A percentile compares a stretch with the other conserved stretches of the same genome.
Conservation (phyloP, 805 yeast species). For the Vanderwaltozyma yarrowii region DNA sequence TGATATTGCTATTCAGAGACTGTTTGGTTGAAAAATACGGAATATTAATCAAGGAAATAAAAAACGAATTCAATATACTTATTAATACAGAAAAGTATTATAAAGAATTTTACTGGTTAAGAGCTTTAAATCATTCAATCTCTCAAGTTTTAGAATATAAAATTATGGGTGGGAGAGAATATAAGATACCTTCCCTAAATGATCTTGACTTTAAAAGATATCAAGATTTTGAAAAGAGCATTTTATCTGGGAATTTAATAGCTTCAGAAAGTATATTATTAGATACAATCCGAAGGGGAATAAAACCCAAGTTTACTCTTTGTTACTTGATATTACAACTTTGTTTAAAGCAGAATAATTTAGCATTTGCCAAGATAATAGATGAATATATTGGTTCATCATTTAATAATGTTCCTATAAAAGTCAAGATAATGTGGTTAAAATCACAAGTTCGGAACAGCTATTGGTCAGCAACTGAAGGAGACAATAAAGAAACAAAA, state of each 20-base stretch:
- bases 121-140: conserved; percentile 2
- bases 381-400: conserved; percentile 10
- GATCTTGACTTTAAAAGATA: conserved; percentile 8
- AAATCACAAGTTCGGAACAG: not conserved
- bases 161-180: conserved; percentile 5
- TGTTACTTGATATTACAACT: conserved; percentile 13
- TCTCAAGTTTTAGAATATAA: conserved; percentile 1
- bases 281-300: conserved; percentile 16
- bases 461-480: conserved; percentile 3
- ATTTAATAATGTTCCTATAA: conserved; percentile 13
- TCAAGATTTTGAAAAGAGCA: conserved; percentile 2
- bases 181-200: conserved; percentile 2
- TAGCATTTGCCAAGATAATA: conserved; percentile 12
- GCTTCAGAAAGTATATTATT: conserved; percentile 9
- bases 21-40: conserved; percentile 13
- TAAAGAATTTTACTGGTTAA: conserved; percentile 9
- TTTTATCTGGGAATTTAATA: conserved; percentile 5
- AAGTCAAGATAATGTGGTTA: conserved; percentile 18
- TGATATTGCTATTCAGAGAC: conserved; percentile 15
- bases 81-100: conserved; percentile 7
- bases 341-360: conserved; percentile 8
- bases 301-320: conserved; percentile 13
- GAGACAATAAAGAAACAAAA: not conserved
- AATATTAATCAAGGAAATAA: conserved; percentile 11
- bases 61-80: conserved; percentile 15